Base-by-base conservation (phyloP, 208 protist genomes). In the Trypanosoma theileri region DNA sequence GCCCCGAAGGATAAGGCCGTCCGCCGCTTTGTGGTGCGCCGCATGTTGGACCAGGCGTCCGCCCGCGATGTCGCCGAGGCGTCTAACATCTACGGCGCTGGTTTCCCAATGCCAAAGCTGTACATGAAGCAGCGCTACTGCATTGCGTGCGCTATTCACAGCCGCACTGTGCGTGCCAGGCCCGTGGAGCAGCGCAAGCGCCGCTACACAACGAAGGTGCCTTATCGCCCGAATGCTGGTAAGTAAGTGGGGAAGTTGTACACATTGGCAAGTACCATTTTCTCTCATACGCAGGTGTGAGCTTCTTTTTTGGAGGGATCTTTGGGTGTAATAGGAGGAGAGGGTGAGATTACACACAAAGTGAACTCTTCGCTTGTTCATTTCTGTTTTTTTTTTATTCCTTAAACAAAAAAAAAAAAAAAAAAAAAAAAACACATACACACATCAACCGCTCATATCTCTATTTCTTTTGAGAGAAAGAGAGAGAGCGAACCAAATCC, bases 81-180 rank as follows among this genome's bases (percentile, higher is more conserved):
- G 59, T 97, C 89, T 66, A 89, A 81, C 53, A 73, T 98, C 66
- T 96, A 97, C 76, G 86, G 97, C 28, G 80, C 86, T 75, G 90
- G 83, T 69, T 97, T 94, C 82, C 82, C 82, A 64, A 94, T 99
- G 75, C 98, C 98, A 64, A 99, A 99, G 96, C 84, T 99, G 59
- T 99, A 99, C 95, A 89, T 98, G 81, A 99, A 99, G 95, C 85
- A 98, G 82, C 94, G 99, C 84, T 99, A 99, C 95, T 99, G 98
- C 92, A 97, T 99, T 65, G 98, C 98, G 24, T 99, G 98, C 92
- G 98, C 98, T 69, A 98, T 99, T 77, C 98, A 99, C 96, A 96
- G 95, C 81, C 96, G 97, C 73, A 93, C 98, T 35, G 98, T 99
- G 54, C 97, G 92, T 65, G 90, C 86, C 58, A 90, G 93, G 81